Evolutionary conservation across 2,329 filamentous ascomycete genomes (phyloP), one percentile per base, ranked within the genome.

Genomic region (Epichloe scottii): DNA sequence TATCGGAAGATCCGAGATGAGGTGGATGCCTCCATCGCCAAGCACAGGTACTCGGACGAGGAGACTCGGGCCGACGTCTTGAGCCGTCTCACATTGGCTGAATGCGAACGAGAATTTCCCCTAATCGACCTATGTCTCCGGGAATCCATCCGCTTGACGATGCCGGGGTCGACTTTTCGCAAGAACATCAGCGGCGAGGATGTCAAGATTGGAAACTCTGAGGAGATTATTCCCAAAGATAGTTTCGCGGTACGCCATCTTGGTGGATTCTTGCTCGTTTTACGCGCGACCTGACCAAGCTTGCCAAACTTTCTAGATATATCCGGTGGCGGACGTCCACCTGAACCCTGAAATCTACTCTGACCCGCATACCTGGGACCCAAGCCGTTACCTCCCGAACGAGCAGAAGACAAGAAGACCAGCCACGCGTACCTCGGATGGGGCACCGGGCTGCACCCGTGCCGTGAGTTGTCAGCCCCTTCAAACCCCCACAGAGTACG

Each of bases 51-150:
- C 0, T 53, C 49, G 3, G 55, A 60, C 0, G 52, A 58, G 1
- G 65, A 71, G 57, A 55, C 61, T 0, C 53, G 62, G 0, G 55
- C 56, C 23, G 67, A 71, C 23, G 58, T 70, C 3, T 63, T 81
- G 1, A 61, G 66, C 37, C 58, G 64, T 2, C 62, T 82, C 0
- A 67, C 69, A 0, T 59, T 78, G 30, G 73, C 78, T 14, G 73
- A 71, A 0, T 82, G 77, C 77, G 77, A 81, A 58, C 48, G 60
- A 12, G 72, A 76, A 17, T 79, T 82, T 53, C 75, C 76, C 0
- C 53, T 70, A 5, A 64, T 80, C 34, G 73, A 78, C 52, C 51
- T 77, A 26, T 75, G 71, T 44, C 63, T 81, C 38, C 68, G 70
- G 40, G 78, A 82, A 54, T 70, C 68, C 14, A 78, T 82, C 52